These are phyloP conservation scores for Vanderwaltozyma verrucispora DNA, from an alignment of 805 yeast species.

Conservation along the genomic window DNA sequence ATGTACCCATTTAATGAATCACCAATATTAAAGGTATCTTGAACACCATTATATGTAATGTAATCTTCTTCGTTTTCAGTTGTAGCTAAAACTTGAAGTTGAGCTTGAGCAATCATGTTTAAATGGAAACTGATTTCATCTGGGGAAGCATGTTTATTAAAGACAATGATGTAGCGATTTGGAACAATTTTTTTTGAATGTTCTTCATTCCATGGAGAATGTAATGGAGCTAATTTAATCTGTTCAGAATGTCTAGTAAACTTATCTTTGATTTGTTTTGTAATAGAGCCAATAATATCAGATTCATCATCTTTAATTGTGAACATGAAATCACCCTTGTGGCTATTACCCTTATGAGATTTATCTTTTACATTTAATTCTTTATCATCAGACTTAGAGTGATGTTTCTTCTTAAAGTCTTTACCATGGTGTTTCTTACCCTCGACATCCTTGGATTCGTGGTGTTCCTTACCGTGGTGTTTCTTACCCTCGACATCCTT, in stretches of 20 bases:
- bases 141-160: constrained; percentile 52
- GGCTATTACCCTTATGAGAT: background rate
- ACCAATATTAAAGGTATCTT: constrained; percentile 42
- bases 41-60: background rate
- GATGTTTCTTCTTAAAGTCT: too few species aligned
- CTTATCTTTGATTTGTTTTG: background rate
- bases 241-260: background rate
- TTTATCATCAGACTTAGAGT: too few species aligned
- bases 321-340: background rate
- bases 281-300: background rate
- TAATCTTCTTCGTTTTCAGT: too few species aligned
- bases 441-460: too few species aligned
- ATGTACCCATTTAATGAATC: constrained; percentile 63
- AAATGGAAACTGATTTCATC: constrained; percentile 55
- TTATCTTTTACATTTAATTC: background rate
- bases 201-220: background rate
- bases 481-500: background rate
- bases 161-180: constrained; percentile 67
- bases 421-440: too few species aligned
- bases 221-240: background rate
- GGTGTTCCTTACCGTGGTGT: background rate
- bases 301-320: background rate
- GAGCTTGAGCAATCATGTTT: constrained; percentile 50
- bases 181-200: background rate
- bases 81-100: constrained; percentile 1